These are phyloP conservation scores for Neocucurbitaria cava DNA, from an alignment of 2,329 filamentous ascomycete genomes.

Conservation along the genomic window DNA sequence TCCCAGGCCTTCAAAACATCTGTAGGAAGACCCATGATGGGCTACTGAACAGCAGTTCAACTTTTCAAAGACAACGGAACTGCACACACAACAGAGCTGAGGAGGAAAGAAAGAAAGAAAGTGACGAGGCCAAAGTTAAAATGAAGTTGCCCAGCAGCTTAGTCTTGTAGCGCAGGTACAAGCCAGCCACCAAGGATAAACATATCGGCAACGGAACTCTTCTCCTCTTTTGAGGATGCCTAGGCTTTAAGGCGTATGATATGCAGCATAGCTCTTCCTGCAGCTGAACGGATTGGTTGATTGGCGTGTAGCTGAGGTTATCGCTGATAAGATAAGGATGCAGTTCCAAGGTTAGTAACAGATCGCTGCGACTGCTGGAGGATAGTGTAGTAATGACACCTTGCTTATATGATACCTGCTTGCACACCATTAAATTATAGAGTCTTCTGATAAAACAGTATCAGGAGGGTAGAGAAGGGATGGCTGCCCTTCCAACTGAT, in stretches of 20 bases:
- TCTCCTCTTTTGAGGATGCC: constrained; percentile 15
- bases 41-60: background rate
- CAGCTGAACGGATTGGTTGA: constrained; percentile 15
- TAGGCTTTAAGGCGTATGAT: constrained; percentile 30
- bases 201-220: constrained; percentile 6
- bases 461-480: background rate
- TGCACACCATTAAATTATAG: background rate
- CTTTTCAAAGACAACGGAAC: background rate
- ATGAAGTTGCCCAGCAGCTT: background rate
- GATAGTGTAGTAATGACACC: background rate
- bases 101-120: background rate
- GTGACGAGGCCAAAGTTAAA: background rate
- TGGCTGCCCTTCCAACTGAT: background rate
- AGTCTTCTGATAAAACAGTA: background rate
- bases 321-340: constrained; percentile 25
- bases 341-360: background rate
- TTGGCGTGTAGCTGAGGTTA: background rate
- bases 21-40: constrained; percentile 31
- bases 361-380: background rate
- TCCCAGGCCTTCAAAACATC: constrained; percentile 55
- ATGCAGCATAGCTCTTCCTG: constrained; percentile 15
- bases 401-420: background rate
- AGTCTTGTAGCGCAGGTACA: constrained; percentile 15
- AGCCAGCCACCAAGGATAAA: constrained; percentile 14
- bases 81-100: background rate